Evolutionary conservation across 1,139 yeast species (phyloP).

Genomic region (Magnusiomyces tetraspermus): DNA sequence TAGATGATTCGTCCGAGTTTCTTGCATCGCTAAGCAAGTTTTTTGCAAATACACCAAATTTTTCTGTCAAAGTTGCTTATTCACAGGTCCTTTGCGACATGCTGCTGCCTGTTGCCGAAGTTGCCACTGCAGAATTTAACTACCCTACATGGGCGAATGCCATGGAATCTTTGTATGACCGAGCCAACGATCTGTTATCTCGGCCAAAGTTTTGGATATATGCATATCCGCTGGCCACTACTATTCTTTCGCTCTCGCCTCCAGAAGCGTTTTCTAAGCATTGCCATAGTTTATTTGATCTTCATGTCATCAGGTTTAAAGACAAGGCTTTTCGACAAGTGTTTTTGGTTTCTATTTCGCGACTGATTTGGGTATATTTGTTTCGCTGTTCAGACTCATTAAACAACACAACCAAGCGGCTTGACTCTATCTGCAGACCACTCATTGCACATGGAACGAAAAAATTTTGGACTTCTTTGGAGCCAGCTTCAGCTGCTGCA

Average conservation of each 20-base stretch:
- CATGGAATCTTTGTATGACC: slow-evolving; percentile 49
- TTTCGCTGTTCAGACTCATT: slow-evolving; percentile 81
- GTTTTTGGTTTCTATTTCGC: slow-evolving; percentile 54
- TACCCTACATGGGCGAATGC: slow-evolving; percentile 94
- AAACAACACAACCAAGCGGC: slow-evolving; percentile 69
- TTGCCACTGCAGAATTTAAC: slow-evolving; percentile 86
- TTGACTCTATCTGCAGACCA: slow-evolving; percentile 48
- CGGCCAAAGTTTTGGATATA: slow-evolving; percentile 61
- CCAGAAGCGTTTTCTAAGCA: slow-evolving; percentile 61
- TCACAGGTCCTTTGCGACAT: slow-evolving; percentile 73
- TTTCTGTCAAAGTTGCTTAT: slow-evolving; percentile 58
- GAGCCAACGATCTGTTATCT: slow-evolving; percentile 38
- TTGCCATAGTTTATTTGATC: slow-evolving; percentile 66
- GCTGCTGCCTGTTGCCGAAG: slow-evolving; percentile 72
- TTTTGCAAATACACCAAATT: slow-evolving; percentile 49
- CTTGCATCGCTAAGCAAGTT: slow-evolving; percentile 78
- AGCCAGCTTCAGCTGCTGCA: slow-evolving; percentile 51
- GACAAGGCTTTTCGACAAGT: slow-evolving; percentile 40
- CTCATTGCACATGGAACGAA: slow-evolving; percentile 43
- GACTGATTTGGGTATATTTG: slow-evolving; percentile 82
- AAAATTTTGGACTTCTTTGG: slow-evolving; percentile 58
- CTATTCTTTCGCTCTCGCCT: slow-evolving; percentile 73
- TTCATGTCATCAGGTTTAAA: slow-evolving; percentile 34
- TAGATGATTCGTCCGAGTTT: slow-evolving; percentile 91
- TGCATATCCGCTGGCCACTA: slow-evolving; percentile 59